Percentiles rank a stretch among this genome's conserved stretches.
These are phyloP conservation scores for Xenosphaeropsis pyriputrescens DNA, from an alignment of 2,329 filamentous ascomycete genomes.

Conservation along the genomic window DNA sequence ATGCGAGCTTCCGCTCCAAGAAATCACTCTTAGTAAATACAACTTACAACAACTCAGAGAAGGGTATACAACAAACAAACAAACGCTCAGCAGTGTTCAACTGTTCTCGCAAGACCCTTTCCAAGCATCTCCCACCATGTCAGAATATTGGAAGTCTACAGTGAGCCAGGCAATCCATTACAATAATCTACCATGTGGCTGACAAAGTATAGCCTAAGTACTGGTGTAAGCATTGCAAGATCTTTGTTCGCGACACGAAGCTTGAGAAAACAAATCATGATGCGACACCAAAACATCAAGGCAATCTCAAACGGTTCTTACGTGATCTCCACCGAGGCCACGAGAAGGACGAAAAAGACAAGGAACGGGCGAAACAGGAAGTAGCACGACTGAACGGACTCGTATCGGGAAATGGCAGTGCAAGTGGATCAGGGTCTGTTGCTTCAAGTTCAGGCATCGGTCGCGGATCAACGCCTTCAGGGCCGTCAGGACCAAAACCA, in stretches of 20 bases:
- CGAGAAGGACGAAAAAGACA: slow-evolving; percentile 67
- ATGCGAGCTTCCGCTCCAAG: neutral
- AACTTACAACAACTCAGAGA: no score
- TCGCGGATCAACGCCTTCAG: slow-evolving; percentile 12
- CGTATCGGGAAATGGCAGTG: slow-evolving; percentile 29
- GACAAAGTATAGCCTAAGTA: slow-evolving; percentile 52
- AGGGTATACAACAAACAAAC: no score
- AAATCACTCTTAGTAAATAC: slow-evolving; percentile 3
- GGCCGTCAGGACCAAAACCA: slow-evolving; percentile 14
- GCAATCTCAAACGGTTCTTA: slow-evolving; percentile 74
- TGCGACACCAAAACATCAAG: slow-evolving; percentile 71
- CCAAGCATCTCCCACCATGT: slow-evolving; percentile 38
- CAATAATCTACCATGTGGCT: neutral
- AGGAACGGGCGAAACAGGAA: slow-evolving; percentile 70
- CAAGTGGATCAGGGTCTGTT: slow-evolving; percentile 6
- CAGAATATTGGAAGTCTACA: slow-evolving; percentile 98
- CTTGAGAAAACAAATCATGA: slow-evolving; percentile 86
- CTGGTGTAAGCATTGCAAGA: slow-evolving; percentile 95
- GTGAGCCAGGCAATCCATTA: slow-evolving; percentile 21
- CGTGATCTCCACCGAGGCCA: slow-evolving; percentile 77
- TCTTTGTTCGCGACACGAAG: slow-evolving; percentile 82
- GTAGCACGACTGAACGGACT: slow-evolving; percentile 75
- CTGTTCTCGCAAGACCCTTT: no score
- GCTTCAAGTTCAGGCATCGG: slow-evolving; percentile 10
- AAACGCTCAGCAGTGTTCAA: no score